These are phyloP conservation scores for Capronia epimyces DNA, from an alignment of 2,329 filamentous ascomycete genomes.

Conservation along the genomic window DNA sequence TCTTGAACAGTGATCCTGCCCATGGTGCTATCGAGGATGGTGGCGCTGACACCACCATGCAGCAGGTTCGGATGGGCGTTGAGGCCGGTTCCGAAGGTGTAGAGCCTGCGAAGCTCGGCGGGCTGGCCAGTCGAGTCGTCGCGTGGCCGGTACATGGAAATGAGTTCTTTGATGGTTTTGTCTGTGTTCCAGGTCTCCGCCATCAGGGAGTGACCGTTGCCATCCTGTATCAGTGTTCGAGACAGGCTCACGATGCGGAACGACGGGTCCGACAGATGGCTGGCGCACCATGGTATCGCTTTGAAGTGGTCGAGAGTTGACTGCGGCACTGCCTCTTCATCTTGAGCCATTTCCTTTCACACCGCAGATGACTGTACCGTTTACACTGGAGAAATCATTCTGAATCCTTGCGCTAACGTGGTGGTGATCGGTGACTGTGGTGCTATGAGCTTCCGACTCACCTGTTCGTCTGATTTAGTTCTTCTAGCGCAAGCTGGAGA, in stretches of 20 bases:
- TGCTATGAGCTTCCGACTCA: too few relatives aligned
- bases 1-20: slow-evolving; percentile 19
- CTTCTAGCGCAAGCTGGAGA: too few relatives aligned
- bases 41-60: slow-evolving; percentile 31
- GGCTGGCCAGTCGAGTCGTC: background rate
- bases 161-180: slow-evolving; percentile 16
- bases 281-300: slow-evolving; percentile 32
- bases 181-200: slow-evolving; percentile 26
- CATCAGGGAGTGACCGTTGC: slow-evolving; percentile 23
- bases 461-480: too few relatives aligned
- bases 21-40: slow-evolving; percentile 30
- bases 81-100: slow-evolving; percentile 28
- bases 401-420: too few relatives aligned
- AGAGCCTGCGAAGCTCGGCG: slow-evolving; percentile 30
- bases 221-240: slow-evolving; percentile 14
- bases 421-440: too few relatives aligned
- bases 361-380: background rate
- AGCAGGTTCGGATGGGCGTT: slow-evolving; percentile 18
- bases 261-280: slow-evolving; percentile 31
- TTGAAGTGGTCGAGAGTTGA: slow-evolving; percentile 25
- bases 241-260: slow-evolving; percentile 18
- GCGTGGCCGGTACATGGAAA: slow-evolving; percentile 15
- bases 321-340: background rate
- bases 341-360: background rate
- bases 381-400: background rate